A percentile compares a stretch with the other conserved stretches of the same genome.
These are phyloP conservation scores for Echites panduratus DNA, from an alignment of 257 asterid species.

Conservation along the genomic window DNA sequence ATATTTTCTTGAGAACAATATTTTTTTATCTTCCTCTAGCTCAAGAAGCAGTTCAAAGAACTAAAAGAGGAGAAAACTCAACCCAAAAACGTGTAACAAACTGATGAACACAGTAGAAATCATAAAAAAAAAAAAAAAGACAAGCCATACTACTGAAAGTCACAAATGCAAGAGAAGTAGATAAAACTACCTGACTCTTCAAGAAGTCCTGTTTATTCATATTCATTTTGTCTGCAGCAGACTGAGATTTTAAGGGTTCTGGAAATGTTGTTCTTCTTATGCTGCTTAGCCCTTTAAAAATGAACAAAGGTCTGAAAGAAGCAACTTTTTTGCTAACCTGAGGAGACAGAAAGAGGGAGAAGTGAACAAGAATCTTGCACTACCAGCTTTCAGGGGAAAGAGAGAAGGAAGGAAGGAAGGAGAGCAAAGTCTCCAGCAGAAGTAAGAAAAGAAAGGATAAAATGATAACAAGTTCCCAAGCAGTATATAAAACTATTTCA, in stretches of 20 bases:
- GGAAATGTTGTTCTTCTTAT: not conserved
- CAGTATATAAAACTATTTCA: not conserved
- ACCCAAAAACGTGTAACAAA: not conserved
- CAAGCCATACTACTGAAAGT: not conserved
- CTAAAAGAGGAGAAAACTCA: not conserved
- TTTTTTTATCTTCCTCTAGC: not conserved
- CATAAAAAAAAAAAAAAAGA: not conserved
- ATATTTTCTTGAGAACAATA: not conserved
- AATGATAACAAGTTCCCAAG: not conserved
- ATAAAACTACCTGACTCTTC: conserved; percentile 47
- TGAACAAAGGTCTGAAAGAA: not conserved
- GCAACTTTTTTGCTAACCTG: not conserved
- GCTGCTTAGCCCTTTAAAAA: not conserved
- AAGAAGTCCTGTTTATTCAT: conserved; percentile 58
- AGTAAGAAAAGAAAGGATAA: not conserved
- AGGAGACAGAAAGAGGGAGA: not conserved
- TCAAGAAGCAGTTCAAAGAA: not conserved
- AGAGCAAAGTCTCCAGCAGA: not conserved
- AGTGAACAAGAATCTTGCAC: too few relatives aligned
- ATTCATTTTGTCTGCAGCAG: conserved; percentile 27
- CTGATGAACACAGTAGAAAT: not conserved
- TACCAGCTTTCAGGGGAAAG: not conserved
- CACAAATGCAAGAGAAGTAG: not conserved
- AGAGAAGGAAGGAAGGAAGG: not conserved
- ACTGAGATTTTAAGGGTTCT: not conserved